Percentiles rank a stretch among this genome's conserved stretches.
Evolutionary conservation across 1,139 yeast genomes (phyloP).

Genomic region (Yamadazyma buinensis): DNA sequence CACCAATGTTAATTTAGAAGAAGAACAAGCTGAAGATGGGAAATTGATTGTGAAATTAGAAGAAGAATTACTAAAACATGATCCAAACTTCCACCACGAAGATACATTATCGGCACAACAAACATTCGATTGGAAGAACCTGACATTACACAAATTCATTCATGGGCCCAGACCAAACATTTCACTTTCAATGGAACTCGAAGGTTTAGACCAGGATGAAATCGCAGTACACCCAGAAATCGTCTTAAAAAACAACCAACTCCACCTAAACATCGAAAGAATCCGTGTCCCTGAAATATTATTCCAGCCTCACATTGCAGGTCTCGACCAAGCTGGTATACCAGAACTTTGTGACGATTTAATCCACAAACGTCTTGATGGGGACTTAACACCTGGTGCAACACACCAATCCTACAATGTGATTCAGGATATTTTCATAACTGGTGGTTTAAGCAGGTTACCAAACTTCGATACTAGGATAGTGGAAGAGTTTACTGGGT

Average conservation of each 20-base stretch:
- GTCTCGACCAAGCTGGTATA: conserved; percentile 92
- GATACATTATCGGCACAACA: conserved; percentile 77
- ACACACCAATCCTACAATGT: conserved; percentile 51
- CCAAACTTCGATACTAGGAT: conserved; percentile 67
- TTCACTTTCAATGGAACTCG: conserved; percentile 39
- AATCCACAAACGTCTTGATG: conserved; percentile 55
- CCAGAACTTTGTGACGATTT: conserved; percentile 72
- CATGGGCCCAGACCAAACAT: conserved; percentile 80
- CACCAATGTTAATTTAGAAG: conserved; percentile 67
- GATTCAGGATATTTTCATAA: conserved; percentile 64
- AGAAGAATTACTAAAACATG: conserved; percentile 70
- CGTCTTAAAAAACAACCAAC: conserved; percentile 59
- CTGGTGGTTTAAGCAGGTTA: conserved; percentile 80
- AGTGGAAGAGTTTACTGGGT: conserved; percentile 58
- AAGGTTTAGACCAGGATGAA: conserved; percentile 42
- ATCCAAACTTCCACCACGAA: conserved; percentile 80
- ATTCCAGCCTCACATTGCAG: conserved; percentile 94
- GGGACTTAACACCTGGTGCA: conserved; percentile 29
- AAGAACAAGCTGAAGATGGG: conserved; percentile 69
- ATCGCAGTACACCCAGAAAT: conserved; percentile 44
- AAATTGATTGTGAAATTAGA: conserved; percentile 62
- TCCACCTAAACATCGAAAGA: conserved; percentile 86
- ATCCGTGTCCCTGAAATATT: conserved; percentile 88
- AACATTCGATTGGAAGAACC: conserved; percentile 76
- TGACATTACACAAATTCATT: conserved; percentile 74